Percentiles rank a stretch among this genome's conserved stretches.
Evolutionary conservation across 2,329 filamentous ascomycete species (phyloP).

Genomic region (Paraphaeosphaeria sporulosa): DNA sequence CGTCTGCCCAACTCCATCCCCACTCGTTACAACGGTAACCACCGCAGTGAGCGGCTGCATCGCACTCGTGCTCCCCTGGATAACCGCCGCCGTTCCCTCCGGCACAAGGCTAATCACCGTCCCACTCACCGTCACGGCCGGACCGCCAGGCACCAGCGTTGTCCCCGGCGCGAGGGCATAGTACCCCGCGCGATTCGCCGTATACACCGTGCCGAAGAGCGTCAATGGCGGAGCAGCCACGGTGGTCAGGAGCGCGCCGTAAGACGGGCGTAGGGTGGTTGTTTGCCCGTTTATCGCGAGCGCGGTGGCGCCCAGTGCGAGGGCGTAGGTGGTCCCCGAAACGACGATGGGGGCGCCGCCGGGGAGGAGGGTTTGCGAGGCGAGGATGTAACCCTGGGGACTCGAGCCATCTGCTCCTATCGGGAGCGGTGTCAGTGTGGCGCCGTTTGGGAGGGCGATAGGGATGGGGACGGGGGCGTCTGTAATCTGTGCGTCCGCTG

Average conservation of each 20-base stretch:
- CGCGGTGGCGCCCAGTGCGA: conserved; percentile 45
- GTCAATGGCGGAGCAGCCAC: conserved; percentile 44
- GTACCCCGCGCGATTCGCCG: conserved; percentile 53
- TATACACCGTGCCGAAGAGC: conserved; percentile 47
- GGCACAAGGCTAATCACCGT: conserved; percentile 42
- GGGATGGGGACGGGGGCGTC: conserved; percentile 25
- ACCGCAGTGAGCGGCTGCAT: conserved; percentile 33
- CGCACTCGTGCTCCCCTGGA: conserved; percentile 33
- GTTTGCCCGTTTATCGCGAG: conserved; percentile 46
- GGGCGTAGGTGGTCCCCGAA: conserved; percentile 43
- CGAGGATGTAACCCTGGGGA: conserved; percentile 30
- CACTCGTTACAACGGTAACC: conserved; percentile 24
- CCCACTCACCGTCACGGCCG: conserved; percentile 42
- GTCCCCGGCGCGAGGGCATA: conserved; percentile 50
- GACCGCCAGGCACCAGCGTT: conserved; percentile 48
- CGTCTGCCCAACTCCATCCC: conserved; percentile 1
- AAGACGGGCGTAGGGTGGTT: conserved; percentile 26
- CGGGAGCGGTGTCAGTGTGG: conserved; percentile 13
- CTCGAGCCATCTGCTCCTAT: background rate
- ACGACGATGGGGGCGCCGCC: conserved; percentile 47
- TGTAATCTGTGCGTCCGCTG: conserved; percentile 22
- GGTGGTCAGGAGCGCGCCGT: conserved; percentile 31
- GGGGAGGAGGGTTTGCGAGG: conserved; percentile 42
- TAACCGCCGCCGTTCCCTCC: conserved; percentile 35
- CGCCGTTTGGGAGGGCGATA: conserved; percentile 22